Evolutionary conservation across 2,329 filamentous ascomycete genomes (phyloP).

Genomic region (Cytospora mali): DNA sequence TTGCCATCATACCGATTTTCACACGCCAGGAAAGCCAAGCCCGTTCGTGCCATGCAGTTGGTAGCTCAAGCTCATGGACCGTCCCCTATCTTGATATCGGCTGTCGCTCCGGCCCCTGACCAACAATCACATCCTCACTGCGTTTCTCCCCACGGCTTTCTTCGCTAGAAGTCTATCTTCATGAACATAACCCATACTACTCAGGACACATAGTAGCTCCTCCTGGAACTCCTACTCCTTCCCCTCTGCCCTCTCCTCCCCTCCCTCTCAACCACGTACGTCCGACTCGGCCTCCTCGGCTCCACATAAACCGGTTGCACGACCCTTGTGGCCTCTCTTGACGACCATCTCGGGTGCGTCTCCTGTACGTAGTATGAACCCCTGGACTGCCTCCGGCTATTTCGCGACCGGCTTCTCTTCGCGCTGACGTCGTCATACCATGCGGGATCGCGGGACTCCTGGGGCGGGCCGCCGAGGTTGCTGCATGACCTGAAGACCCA

Average conservation of each 20-base stretch:
- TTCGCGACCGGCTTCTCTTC: background rate
- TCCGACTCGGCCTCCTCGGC: constrained; percentile 10
- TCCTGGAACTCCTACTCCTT: background rate
- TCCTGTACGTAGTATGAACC: constrained; percentile 6
- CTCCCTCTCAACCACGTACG: background rate
- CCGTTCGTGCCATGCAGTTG: background rate
- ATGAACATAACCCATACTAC: background rate
- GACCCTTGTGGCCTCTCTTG: background rate
- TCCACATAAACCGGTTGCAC: constrained; percentile 12
- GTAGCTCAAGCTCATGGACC: background rate
- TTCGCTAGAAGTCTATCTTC: background rate
- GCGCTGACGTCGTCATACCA: constrained; percentile 38
- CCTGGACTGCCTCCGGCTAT: background rate
- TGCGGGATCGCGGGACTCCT: constrained; percentile 31
- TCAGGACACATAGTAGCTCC: background rate
- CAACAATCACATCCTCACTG: background rate
- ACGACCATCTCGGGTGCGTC: background rate
- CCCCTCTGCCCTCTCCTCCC: background rate
- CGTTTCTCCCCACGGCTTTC: background rate
- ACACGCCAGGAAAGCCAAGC: background rate
- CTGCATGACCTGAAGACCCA: constrained; percentile 52
- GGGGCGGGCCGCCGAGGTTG: constrained; percentile 44
- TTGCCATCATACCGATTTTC: background rate
- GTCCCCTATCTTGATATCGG: background rate
- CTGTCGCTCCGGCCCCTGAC: background rate